Base-by-base conservation (phyloP, 371 early-diverging fungal species). In the Mortierella sp. region DNA sequence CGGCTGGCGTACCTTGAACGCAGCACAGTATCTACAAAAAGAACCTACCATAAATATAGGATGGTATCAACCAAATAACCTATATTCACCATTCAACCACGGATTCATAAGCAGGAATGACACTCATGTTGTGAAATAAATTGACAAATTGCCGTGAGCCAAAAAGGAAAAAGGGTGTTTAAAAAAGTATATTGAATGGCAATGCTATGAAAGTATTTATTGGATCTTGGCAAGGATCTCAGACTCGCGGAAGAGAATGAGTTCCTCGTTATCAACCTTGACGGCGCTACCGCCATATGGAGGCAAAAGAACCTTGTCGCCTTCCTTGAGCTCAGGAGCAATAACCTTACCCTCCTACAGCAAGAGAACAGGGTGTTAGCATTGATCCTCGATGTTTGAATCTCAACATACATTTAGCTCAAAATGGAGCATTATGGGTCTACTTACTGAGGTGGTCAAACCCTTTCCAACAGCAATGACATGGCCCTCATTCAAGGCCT, bases 401-500 rank as follows among this genome's bases (percentile, higher is more conserved):
- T 12, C 3, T 17, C 12, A 4, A 12, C 4, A 3, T 12, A 47
- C 47, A 9, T 12, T 47, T 6, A 15, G 10, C 37, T 37, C 37
- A 37, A 37, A 37, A 37, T 37, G 10, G 37, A 37, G 4, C 4
- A 47, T 47, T 12, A n/a, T 4, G 4, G 19, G 15, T 47, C 40
- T 40, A 47, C 47, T 47, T 47, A 47, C 47, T 26, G 54, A 92
- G 86, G 91, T 90, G 51, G 94, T 81, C 66, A 89, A 86, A 64
- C 99, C 99, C 75, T 96, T 96, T 49, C 99, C 99, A 45, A 94
- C 95, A 42, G 98, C 96, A 82, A 98, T 85, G 63, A 99, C 97
- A 64, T 93, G 66, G 64, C 95, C 99, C 85, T 96, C 96, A 89
- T 98, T 96, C 67, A 96, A 84, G 49, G 93, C 81, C 88, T 98